Percentiles rank a stretch among this genome's conserved stretches.
Evolutionary conservation across 169 alveolate genomes (phyloP).

Genomic region (Cyclospora cayetanensis): DNA sequence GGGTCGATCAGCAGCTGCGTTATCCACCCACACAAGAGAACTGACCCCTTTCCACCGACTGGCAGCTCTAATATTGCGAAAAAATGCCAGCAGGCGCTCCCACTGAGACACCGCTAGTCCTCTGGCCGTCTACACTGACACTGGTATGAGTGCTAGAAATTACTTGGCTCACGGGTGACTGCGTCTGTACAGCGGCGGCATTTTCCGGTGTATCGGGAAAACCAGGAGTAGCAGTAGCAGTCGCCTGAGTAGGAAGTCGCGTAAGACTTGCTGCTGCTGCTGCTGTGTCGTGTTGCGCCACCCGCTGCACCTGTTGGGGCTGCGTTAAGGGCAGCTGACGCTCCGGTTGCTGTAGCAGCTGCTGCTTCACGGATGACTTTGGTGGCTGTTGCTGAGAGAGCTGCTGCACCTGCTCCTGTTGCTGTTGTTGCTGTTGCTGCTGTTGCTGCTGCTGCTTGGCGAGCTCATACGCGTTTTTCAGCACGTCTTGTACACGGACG

Average conservation of each 20-base stretch:
- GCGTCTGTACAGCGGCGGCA: not conserved
- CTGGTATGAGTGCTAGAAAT: not conserved
- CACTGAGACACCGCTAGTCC: too few species aligned
- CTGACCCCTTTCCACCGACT: not conserved
- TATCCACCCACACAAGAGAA: not conserved
- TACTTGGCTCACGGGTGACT: not conserved
- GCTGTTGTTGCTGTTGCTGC: slow-evolving; percentile 18
- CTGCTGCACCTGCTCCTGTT: not conserved
- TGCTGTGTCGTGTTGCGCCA: not conserved
- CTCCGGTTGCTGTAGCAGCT: not conserved
- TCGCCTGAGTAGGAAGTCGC: too few species aligned
- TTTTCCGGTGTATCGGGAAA: not conserved
- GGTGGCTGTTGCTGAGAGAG: not conserved
- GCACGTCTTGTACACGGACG: not conserved
- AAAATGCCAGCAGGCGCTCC: too few species aligned
- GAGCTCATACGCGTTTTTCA: not conserved
- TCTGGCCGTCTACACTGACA: too few species aligned
- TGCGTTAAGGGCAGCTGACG: too few species aligned
- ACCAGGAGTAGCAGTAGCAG: not conserved
- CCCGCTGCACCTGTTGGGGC: too few species aligned
- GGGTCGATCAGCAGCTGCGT: not conserved
- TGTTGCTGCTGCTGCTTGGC: not conserved
- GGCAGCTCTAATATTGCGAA: not conserved
- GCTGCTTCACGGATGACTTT: not conserved
- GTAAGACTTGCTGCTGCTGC: not conserved